Conservation (phyloP, 352 stramenopile species). For the Phytophthora foliorum region DNA sequence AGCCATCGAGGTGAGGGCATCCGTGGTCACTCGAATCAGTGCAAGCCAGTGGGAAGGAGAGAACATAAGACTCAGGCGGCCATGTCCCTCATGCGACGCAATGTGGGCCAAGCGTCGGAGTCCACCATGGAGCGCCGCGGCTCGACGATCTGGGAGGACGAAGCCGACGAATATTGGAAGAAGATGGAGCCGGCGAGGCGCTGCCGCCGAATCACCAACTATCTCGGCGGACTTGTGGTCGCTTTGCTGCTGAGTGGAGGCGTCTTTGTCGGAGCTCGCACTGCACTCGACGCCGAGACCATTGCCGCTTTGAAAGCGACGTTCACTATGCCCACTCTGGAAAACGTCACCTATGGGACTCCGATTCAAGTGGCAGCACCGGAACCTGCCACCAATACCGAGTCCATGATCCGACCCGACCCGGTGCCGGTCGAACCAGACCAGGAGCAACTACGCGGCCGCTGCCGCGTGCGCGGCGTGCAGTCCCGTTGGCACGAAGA, state of each 20-base stretch:
- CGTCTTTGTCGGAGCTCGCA: constrained; percentile 25
- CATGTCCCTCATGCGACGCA: constrained; percentile 63
- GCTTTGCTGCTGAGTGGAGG: constrained; percentile 31
- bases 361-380: neutral
- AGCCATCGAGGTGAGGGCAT: constrained; percentile 5
- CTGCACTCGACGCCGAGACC: constrained; percentile 18
- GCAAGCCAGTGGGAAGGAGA: constrained; percentile 23
- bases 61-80: neutral
- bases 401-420: neutral
- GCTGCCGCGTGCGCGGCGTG: constrained; percentile 69
- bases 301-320: constrained; percentile 28
- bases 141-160: constrained; percentile 74
- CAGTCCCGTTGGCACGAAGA: constrained; percentile 81
- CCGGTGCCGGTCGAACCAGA: constrained; percentile 4
- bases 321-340: constrained; percentile 1
- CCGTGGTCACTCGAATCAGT: constrained; percentile 1
- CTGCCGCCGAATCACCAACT: constrained; percentile 45
- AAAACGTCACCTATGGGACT: constrained; percentile 17
- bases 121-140: constrained; percentile 25
- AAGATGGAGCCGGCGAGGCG: constrained; percentile 69
- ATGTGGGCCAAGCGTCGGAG: constrained; percentile 34
- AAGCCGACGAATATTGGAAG: constrained; percentile 79
- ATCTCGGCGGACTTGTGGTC: constrained; percentile 37
- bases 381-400: neutral
- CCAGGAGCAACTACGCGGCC: constrained; percentile 57